Percentiles rank a stretch among this genome's conserved stretches.
These are phyloP conservation scores for Corylus avellana DNA, from an alignment of 306 rosid genomes.

Conservation along the genomic window DNA sequence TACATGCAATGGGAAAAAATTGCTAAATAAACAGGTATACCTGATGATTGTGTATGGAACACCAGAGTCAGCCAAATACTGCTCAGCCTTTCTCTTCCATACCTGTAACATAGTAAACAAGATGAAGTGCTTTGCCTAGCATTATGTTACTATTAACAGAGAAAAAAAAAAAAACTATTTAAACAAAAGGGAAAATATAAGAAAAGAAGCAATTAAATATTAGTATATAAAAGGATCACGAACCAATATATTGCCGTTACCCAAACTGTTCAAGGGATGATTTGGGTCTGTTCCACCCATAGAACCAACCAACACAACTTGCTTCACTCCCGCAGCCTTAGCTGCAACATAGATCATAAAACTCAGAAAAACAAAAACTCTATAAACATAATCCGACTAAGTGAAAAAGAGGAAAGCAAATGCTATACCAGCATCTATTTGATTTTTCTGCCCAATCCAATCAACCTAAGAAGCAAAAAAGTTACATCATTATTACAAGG, in stretches of 20 bases:
- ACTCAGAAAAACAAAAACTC: slow-evolving; percentile 19
- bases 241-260: slow-evolving; percentile 92
- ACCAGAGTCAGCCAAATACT: slow-evolving; percentile 90
- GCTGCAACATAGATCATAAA: slow-evolving; percentile 48
- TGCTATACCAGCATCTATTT: slow-evolving; percentile 79
- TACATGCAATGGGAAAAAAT: background rate
- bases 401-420: slow-evolving; percentile 10
- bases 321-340: slow-evolving; percentile 90
- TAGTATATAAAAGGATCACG: slow-evolving; percentile 32
- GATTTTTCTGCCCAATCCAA: slow-evolving; percentile 96
- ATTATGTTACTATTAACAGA: slow-evolving; percentile 1
- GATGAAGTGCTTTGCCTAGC: background rate
- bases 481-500: background rate
- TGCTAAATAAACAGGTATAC: slow-evolving; percentile 34
- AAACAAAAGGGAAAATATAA: background rate
- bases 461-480: slow-evolving; percentile 66
- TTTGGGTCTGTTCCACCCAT: slow-evolving; percentile 88
- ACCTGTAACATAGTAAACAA: slow-evolving; percentile 43
- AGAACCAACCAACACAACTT: slow-evolving; percentile 91
- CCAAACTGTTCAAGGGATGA: slow-evolving; percentile 83
- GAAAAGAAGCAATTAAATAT: slow-evolving; percentile 15
- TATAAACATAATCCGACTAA: background rate
- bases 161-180: background rate
- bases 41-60: slow-evolving; percentile 89
- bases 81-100: slow-evolving; percentile 98